Base-by-base conservation (phyloP, 2,329 filamentous ascomycete genomes). In the Colletotrichum zoysiae region DNA sequence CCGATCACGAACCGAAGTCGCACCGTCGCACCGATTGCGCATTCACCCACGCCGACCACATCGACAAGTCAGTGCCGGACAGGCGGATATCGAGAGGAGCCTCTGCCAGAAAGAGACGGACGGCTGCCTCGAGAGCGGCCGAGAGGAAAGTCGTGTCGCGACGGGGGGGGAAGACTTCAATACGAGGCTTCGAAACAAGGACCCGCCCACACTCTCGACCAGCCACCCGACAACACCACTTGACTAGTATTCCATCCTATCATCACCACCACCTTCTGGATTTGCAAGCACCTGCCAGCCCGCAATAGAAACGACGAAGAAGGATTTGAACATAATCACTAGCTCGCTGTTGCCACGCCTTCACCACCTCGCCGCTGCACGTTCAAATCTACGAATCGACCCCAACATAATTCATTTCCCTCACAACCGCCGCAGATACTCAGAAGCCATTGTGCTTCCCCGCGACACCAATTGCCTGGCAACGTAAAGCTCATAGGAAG, bases 111-210 rank as follows among this genome's bases (percentile, higher is more conserved):
- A 53, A 63, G n/a, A 42, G 50, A n/a, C 38, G 23, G 56, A 44
- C 23, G 7, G 23, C 40, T 56, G 18, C 61, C 12, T 35, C 23
- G 23, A 48, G 40, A 26, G 48, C 30, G 40, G n/a, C 57, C 16
- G 35, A 55, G 53, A 59, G 35, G 65, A 53, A 44, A 42, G 58
- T 68, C 51, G 65, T 65, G 53, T 71, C 57, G 58, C 38, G 6
- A 59, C 56, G 44, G 35, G 58, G 26, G 7, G 44, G 40, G 46
- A 33, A 33, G 20, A 51, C 26, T 60, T 51, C 12, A 55, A 68
- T 51, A 58, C 65, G 51, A 68, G 51, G 53, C 46, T 61, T 44
- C 48, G 42, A 71, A 63, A 63, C 69, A 48, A 68, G 50, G 42
- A 71, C 61, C 50, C 50, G 50, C 61, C n/a, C 23, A 23, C 35